A percentile compares a stretch with the other conserved stretches of the same genome.
Conservation (phyloP, 2,329 filamentous ascomycete genomes). For the Geosmithia flava region DNA sequence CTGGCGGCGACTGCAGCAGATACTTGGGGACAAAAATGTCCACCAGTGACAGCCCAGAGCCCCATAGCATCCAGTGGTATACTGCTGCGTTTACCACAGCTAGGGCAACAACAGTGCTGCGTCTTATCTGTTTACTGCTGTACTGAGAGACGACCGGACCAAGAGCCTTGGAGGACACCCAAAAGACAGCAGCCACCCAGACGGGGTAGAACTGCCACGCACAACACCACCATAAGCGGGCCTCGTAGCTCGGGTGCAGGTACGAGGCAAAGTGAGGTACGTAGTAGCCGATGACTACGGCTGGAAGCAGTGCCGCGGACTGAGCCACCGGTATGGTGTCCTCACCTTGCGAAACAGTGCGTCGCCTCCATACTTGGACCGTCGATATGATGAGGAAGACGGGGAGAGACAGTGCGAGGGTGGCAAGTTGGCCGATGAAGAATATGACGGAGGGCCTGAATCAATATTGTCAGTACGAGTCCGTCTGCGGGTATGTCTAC, state of each 20-base stretch:
- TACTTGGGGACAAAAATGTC: constrained; percentile 12
- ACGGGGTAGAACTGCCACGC: constrained; percentile 16
- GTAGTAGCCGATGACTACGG: constrained; percentile 8
- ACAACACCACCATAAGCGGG: constrained; percentile 16
- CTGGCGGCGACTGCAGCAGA: constrained; percentile 6
- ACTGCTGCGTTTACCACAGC: constrained; percentile 2
- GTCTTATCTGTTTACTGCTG: neutral
- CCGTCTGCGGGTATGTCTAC: neutral
- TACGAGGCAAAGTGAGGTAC: constrained; percentile 8
- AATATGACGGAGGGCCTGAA: constrained; percentile 8
- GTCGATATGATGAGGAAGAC: constrained; percentile 5
- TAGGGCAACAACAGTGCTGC: constrained; percentile 1
- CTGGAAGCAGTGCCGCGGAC: constrained; percentile 8
- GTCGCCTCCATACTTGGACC: neutral
- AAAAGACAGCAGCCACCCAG: constrained; percentile 9
- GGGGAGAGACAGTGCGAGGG: constrained; percentile 9
- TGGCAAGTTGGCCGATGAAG: constrained; percentile 10
- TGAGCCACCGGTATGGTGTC: constrained; percentile 3
- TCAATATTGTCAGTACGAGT: neutral
- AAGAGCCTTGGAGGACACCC: constrained; percentile 2
- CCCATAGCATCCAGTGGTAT: constrained; percentile 9
- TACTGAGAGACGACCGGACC: neutral
- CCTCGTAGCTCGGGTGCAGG: constrained; percentile 9
- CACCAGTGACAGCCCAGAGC: constrained; percentile 1
- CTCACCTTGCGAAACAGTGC: neutral